Evolutionary conservation across 257 asterid genomes (phyloP), one percentile per base, ranked within the genome.

Genomic region (Solanum sejunctum): DNA sequence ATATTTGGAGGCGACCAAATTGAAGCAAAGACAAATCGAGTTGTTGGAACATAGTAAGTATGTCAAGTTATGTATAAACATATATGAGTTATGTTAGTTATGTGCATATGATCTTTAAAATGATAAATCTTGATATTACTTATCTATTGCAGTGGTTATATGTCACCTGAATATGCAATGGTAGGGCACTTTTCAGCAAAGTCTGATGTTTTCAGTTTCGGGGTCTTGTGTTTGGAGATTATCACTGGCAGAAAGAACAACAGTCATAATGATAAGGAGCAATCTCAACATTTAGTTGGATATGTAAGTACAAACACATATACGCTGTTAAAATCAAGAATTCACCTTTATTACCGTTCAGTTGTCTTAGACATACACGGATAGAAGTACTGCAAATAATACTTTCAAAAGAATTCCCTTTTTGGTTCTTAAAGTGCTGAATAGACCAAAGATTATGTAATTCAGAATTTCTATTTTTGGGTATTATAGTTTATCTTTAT

Each of bases 161-260:
- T 89, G 91, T 87, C 91, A 2, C 91, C 91, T 8, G 91, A 89
- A 80, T 89, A 89, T 67, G 91, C 91, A 84, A 85, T 87, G 90
- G 88, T 81, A 57, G 91, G 91, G 28, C 86, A 54, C 0, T 89
- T 89, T 28, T 89, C 91, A 58, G 83, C 66, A 10, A 89, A 87
- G 12, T 87, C 90, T 5, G 91, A 88, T 58, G 86, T 86, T 41
- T 88, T 84, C 10, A 88, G 90, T 83, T 88, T 81, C 0, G 89
- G 90, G 21, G 90, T 88, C 57, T 17, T 88, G 83, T 21, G 85
- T 55, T 23, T 88, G 43, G 90, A 89, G 85, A 85, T 89, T 17
- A 70, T 87, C 10, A 79, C 71, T 10, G 91, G 91, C 71, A 85
- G 32, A 72, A 87, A 75, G 81, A 89, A 87, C 56, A 87, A 80